A percentile compares a stretch with the other conserved stretches of the same genome.
Evolutionary conservation across 1,139 yeast genomes (phyloP).

Genomic region (Candida labiduridarum): DNA sequence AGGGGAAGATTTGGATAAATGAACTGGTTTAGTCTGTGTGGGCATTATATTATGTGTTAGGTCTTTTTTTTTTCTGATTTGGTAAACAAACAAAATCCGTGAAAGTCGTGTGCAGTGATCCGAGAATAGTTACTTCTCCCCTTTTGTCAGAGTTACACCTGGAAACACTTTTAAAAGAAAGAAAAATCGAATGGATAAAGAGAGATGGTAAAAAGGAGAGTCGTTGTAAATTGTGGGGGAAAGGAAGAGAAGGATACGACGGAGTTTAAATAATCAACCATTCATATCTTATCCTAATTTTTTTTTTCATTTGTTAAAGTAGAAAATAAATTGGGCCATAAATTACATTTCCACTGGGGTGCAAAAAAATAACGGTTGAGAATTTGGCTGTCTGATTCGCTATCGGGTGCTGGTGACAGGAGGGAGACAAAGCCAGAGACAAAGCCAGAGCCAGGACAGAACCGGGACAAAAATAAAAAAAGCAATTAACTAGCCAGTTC

Average conservation of each 20-base stretch:
- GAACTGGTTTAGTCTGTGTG: constrained; percentile 1
- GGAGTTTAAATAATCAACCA: too few species aligned
- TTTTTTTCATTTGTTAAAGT: neutral
- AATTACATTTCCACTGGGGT: neutral
- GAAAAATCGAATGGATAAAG: neutral
- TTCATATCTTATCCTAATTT: neutral
- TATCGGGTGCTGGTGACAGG: too few species aligned
- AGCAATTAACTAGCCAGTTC: too few species aligned
- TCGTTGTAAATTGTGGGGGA: neutral
- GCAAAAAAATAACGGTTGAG: neutral
- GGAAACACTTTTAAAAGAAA: neutral
- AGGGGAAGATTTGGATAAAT: neutral
- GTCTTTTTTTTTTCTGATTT: constrained; percentile 1
- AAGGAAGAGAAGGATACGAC: too few species aligned
- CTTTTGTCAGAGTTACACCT: neutral
- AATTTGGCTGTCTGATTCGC: too few species aligned
- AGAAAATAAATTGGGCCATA: neutral
- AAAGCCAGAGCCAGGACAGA: too few species aligned
- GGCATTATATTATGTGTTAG: neutral
- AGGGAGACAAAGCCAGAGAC: too few species aligned
- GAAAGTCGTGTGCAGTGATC: constrained; percentile 2
- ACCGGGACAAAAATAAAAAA: too few species aligned
- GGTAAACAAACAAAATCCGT: neutral
- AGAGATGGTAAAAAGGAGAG: neutral
- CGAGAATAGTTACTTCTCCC: neutral